These are phyloP conservation scores for Elsinoe perseae DNA, from an alignment of 2,329 filamentous ascomycete species.

Conservation along the genomic window DNA sequence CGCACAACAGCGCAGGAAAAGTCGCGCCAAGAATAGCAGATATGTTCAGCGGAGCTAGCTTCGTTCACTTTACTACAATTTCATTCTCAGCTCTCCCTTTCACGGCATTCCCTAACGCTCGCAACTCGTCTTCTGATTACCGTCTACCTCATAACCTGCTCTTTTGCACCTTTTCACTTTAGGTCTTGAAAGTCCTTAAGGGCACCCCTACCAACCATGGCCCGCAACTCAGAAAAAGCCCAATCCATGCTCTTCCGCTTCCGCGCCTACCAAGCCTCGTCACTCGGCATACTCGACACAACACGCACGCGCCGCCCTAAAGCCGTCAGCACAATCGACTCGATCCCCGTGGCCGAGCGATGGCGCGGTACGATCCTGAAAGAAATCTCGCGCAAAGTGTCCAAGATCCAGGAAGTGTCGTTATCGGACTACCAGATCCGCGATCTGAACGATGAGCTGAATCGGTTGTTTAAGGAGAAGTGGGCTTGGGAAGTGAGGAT, in stretches of 20 bases:
- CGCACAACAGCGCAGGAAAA: not conserved
- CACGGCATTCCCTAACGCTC: not conserved
- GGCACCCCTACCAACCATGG: conserved; percentile 44
- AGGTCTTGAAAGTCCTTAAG: conserved; percentile 25
- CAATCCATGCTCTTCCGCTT: conserved; percentile 99
- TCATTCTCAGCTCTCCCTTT: not conserved
- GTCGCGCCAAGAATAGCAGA: conserved; percentile 5
- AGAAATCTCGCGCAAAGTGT: conserved; percentile 94
- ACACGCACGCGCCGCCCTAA: conserved; percentile 84
- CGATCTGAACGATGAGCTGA: conserved; percentile 98
- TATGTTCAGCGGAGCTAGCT: not conserved
- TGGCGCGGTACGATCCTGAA: conserved; percentile 97
- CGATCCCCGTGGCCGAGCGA: conserved; percentile 84
- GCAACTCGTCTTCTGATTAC: too few species aligned
- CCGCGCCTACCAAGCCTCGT: conserved; percentile 90
- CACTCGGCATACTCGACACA: conserved; percentile 91
- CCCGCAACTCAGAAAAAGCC: conserved; percentile 95
- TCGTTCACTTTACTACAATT: not conserved
- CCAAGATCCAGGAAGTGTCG: conserved; percentile 83
- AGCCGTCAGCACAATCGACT: conserved; percentile 76
- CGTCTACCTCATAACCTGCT: too few species aligned
- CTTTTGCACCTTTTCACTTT: conserved; percentile 21
- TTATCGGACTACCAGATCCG: conserved; percentile 96
- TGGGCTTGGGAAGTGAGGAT: conserved; percentile 99
- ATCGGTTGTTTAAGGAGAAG: conserved; percentile 98